Conservation (phyloP, 1,139 yeast species). For the Candida buenavistaensis region DNA sequence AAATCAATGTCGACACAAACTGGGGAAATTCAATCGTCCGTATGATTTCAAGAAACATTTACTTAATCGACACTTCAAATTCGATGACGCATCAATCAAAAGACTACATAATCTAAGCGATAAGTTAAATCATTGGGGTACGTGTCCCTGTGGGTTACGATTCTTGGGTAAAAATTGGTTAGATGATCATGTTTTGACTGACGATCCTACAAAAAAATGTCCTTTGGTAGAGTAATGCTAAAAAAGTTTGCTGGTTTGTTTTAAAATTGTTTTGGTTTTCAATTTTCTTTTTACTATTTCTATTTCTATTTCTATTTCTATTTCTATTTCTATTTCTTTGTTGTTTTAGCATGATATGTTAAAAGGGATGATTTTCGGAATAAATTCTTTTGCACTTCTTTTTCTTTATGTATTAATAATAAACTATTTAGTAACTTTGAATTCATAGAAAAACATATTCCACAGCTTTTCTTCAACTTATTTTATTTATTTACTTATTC, state of each 20-base stretch:
- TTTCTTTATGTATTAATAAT: too few relatives aligned
- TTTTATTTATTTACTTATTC: too few relatives aligned
- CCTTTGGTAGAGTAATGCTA: slow-evolving; percentile 14
- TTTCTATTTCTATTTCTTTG: too few relatives aligned
- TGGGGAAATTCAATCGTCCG: slow-evolving; percentile 66
- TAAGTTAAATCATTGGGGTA: slow-evolving; percentile 53
- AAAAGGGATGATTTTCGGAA: too few relatives aligned
- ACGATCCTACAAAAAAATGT: slow-evolving; percentile 28
- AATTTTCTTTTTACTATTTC: too few relatives aligned
- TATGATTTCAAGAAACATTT: slow-evolving; percentile 70
- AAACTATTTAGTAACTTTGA: too few relatives aligned
- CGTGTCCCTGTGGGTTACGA: slow-evolving; percentile 57
- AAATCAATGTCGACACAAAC: slow-evolving; percentile 55
- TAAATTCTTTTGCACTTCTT: too few relatives aligned
- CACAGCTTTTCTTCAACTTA: too few relatives aligned
- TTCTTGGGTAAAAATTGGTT: slow-evolving; percentile 58
- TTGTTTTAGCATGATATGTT: too few relatives aligned
- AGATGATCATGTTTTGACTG: slow-evolving; percentile 50
- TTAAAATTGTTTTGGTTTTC: not conserved
- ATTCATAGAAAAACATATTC: too few relatives aligned
- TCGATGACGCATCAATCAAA: slow-evolving; percentile 50
- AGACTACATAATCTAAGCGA: slow-evolving; percentile 53
- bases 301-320: too few relatives aligned
- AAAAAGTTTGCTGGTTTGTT: not conserved
- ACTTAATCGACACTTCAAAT: slow-evolving; percentile 60